Percentiles rank a stretch among this genome's conserved stretches.
Evolutionary conservation across 768 basidiomycete species (phyloP).

Genomic region (Russula virescens): DNA sequence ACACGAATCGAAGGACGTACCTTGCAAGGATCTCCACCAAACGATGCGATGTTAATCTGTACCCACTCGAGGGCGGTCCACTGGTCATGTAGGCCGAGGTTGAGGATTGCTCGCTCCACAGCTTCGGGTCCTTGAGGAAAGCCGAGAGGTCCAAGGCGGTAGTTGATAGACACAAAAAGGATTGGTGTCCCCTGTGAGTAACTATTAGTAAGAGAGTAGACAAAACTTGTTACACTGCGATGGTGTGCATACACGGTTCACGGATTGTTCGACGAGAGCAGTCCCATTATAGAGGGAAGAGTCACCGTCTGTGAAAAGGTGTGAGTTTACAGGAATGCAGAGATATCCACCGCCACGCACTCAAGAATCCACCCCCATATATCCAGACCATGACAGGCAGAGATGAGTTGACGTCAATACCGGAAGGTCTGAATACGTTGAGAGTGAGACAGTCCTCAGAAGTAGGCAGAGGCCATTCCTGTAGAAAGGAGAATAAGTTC

Average conservation of each 20-base stretch:
- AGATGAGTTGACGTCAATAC: slow-evolving; percentile 24
- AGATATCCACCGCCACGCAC: background rate
- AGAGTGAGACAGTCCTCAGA: slow-evolving; percentile 47
- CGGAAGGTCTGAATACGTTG: slow-evolving; percentile 42
- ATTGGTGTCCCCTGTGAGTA: slow-evolving; percentile 26
- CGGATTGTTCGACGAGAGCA: slow-evolving; percentile 10
- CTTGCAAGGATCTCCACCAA: slow-evolving; percentile 31
- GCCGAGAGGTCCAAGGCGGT: slow-evolving; percentile 46
- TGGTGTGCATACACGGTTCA: slow-evolving; percentile 14
- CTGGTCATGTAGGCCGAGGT: slow-evolving; percentile 45
- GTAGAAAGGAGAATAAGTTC: background rate
- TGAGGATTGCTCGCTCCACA: slow-evolving; percentile 34
- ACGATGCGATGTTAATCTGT: slow-evolving; percentile 28
- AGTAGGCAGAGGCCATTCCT: slow-evolving; percentile 10
- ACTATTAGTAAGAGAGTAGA: background rate
- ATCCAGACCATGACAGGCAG: slow-evolving; percentile 44
- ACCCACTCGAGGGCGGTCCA: slow-evolving; percentile 30
- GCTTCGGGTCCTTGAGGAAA: slow-evolving; percentile 43
- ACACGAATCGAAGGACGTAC: background rate
- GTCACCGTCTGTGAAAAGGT: background rate
- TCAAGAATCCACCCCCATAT: slow-evolving; percentile 37
- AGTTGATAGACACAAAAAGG: slow-evolving; percentile 46
- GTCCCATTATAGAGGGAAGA: slow-evolving; percentile 10
- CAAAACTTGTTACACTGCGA: background rate
- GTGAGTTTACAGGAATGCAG: background rate